Percentiles rank a stretch among this genome's conserved stretches.
Conservation (phyloP, 371 early-diverging fungal genomes). For the Mucor velutinosus region DNA sequence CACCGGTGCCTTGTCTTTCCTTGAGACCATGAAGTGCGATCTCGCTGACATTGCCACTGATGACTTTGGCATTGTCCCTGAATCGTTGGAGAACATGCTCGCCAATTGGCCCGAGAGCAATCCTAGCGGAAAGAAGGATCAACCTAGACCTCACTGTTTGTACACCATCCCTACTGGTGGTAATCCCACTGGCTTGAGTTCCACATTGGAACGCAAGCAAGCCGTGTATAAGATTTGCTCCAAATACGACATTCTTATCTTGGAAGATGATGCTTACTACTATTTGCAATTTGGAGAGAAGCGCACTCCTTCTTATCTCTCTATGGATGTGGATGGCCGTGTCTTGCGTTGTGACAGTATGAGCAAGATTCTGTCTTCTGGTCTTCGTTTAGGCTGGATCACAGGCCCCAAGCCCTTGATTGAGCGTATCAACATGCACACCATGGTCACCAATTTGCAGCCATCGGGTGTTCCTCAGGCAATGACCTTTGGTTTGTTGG, state of each 20-base stretch:
- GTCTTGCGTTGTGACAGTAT: conserved; percentile 86
- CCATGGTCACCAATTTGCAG: conserved; percentile 72
- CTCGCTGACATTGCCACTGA: conserved; percentile 65
- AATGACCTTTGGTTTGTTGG: conserved; percentile 58
- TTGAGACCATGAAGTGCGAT: conserved; percentile 66
- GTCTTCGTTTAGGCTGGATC: conserved; percentile 77
- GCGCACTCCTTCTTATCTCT: conserved; percentile 68
- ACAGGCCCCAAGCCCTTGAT: conserved; percentile 73
- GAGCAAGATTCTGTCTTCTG: conserved; percentile 80
- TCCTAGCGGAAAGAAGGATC: conserved; percentile 35
- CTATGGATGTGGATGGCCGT: conserved; percentile 78
- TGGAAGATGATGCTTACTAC: conserved; percentile 86
- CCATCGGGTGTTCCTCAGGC: conserved; percentile 77
- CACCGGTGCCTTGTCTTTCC: conserved; percentile 72
- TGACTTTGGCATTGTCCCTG: conserved; percentile 55
- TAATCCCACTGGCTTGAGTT: conserved; percentile 73
- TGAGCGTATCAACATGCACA: conserved; percentile 72
- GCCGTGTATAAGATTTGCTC: conserved; percentile 63
- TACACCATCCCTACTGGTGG: conserved; percentile 70
- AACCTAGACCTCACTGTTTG: conserved; percentile 48
- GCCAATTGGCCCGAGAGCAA: conserved; percentile 50
- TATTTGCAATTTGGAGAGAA: conserved; percentile 55
- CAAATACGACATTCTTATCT: conserved; percentile 64
- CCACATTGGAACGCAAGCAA: conserved; percentile 61
- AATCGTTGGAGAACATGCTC: conserved; percentile 49